A percentile compares a stretch with the other conserved stretches of the same genome.
Evolutionary conservation across 2,329 filamentous ascomycete species (phyloP).

Genomic region (Penicillium sp.): DNA sequence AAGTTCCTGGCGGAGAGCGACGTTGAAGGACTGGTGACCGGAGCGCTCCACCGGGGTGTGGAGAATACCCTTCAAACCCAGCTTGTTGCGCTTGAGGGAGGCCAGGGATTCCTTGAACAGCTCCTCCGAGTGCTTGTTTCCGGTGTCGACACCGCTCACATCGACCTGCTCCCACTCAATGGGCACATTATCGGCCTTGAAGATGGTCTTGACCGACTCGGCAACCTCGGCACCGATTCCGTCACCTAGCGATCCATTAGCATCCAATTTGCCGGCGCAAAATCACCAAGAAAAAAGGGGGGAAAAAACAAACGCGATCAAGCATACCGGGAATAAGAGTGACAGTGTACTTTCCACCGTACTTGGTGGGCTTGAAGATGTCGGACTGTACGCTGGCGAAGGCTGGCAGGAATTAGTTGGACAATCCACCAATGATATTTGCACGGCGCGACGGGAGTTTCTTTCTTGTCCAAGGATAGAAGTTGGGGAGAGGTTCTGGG

Average conservation of each 20-base stretch:
- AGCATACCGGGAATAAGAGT: slow-evolving; percentile 85
- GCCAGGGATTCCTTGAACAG: slow-evolving; percentile 94
- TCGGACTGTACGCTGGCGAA: slow-evolving; percentile 86
- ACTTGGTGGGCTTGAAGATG: slow-evolving; percentile 99
- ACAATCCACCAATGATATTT: neutral
- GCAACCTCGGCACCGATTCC: slow-evolving; percentile 98
- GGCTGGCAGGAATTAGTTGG: slow-evolving; percentile 38
- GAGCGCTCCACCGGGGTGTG: slow-evolving; percentile 96
- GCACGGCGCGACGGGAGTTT: neutral
- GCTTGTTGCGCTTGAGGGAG: slow-evolving; percentile 96
- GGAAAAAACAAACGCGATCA: neutral
- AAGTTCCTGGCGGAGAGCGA: slow-evolving; percentile 96
- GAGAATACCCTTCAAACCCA: slow-evolving; percentile 97
- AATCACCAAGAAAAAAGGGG: too few relatives aligned
- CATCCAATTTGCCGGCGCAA: neutral
- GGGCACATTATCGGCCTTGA: slow-evolving; percentile 99
- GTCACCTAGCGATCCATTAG: slow-evolving; percentile 59
- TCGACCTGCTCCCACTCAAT: slow-evolving; percentile 99
- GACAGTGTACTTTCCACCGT: slow-evolving; percentile 98
- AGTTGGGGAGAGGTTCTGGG: neutral
- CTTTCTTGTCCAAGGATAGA: neutral
- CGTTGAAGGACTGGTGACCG: slow-evolving; percentile 99
- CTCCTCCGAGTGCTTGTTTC: slow-evolving; percentile 84
- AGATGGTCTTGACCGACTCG: slow-evolving; percentile 97
- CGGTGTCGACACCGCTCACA: slow-evolving; percentile 84